phyloP scores from a whole-genome alignment of 1,284 basidiomycete species.

The Porodaedalea pini region DNA sequence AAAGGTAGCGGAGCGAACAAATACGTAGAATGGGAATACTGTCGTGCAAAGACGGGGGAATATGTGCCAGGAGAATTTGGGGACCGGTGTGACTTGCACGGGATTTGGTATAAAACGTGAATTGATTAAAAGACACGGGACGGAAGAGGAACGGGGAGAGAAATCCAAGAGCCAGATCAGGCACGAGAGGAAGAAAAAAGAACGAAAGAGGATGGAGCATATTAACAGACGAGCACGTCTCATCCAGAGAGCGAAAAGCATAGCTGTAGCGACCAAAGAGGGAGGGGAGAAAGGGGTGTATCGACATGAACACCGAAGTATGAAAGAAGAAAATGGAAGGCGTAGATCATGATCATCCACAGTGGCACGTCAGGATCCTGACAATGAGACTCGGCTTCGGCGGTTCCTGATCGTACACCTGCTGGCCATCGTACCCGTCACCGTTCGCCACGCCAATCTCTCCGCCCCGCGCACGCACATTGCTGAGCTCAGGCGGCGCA shows the following conservation, averaged over 20 bases:
- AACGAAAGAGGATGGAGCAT: neutral
- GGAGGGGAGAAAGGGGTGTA: neutral
- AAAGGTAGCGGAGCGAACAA: too few species aligned
- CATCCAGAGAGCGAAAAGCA: neutral
- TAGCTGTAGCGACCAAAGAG: neutral
- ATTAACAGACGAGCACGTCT: neutral
- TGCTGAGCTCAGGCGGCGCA: conserved; percentile 66
- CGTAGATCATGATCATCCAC: conserved; percentile 36
- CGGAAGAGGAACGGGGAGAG: too few species aligned
- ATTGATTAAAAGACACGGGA: too few species aligned
- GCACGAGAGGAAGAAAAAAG: neutral
- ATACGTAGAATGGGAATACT: too few species aligned
- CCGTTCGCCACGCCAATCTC: conserved; percentile 62
- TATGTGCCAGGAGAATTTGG: too few species aligned
- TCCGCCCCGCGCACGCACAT: conserved; percentile 63
- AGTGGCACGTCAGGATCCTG: conserved; percentile 73
- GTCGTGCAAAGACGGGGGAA: too few species aligned
- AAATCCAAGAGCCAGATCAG: neutral
- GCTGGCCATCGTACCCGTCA: conserved; percentile 52
- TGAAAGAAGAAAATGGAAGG: neutral
- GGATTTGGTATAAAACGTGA: too few species aligned
- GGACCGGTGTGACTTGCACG: too few species aligned
- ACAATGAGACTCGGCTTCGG: conserved; percentile 53
- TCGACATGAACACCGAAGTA: neutral
- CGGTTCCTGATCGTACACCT: conserved; percentile 44